phyloP scores from a whole-genome alignment of 768 basidiomycete genomes.

The Trametes elegans region DNA sequence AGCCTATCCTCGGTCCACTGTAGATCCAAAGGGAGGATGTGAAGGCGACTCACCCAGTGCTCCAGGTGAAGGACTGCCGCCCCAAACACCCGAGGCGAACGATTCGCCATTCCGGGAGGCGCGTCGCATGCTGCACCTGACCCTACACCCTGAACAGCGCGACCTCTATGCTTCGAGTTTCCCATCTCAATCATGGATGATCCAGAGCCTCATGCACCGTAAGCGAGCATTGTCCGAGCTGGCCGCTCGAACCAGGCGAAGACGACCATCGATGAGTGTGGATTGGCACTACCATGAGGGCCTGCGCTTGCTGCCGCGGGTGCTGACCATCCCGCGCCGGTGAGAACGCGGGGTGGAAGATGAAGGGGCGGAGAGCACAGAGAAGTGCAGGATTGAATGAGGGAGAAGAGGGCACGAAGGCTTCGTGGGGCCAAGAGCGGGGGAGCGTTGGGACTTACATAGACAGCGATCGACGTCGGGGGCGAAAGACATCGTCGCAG shows the following conservation, averaged over 20 bases:
- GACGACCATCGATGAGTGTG: constrained; percentile 6
- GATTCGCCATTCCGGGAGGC: neutral
- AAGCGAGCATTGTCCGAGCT: neutral
- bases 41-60: neutral
- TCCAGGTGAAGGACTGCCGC: neutral
- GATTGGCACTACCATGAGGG: neutral
- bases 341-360: neutral
- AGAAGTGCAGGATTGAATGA: constrained; percentile 10
- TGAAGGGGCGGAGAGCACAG: constrained; percentile 2
- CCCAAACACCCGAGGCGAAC: neutral
- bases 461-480: constrained; percentile 11
- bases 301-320: neutral
- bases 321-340: constrained; percentile 5
- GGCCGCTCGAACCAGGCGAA: neutral
- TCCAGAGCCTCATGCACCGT: neutral
- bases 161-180: neutral
- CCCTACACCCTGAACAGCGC: no score
- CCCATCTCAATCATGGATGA: neutral
- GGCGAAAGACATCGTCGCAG: neutral
- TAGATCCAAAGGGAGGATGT: neutral
- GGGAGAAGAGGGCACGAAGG: neutral
- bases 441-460: constrained; percentile 7
- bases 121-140: neutral
- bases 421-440: neutral
- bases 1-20: neutral